These are phyloP conservation scores for Talaromyces sp. DNA, from an alignment of 2,329 filamentous ascomycete species.

Conservation along the genomic window DNA sequence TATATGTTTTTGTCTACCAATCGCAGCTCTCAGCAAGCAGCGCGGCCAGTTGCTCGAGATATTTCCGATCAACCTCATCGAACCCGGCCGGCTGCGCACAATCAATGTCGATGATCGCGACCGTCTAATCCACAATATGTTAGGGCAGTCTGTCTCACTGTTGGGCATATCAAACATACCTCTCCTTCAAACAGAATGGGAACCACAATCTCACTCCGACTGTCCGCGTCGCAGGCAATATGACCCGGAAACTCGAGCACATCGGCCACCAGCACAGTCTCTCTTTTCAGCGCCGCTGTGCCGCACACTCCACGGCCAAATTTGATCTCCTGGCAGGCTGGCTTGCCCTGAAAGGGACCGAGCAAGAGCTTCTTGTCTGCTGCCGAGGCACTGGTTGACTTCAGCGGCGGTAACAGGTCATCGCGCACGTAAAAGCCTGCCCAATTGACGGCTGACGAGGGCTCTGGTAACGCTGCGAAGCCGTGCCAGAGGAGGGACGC, in stretches of 20 bases:
- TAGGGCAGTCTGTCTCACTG: too few relatives aligned
- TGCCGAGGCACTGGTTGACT: constrained; percentile 14
- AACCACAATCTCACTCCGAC: constrained; percentile 46
- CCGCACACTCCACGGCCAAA: constrained; percentile 45
- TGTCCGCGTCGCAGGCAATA: constrained; percentile 46
- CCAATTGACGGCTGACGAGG: constrained; percentile 44
- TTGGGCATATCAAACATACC: constrained; percentile 3
- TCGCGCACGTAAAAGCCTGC: constrained; percentile 43
- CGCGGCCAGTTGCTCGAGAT: constrained; percentile 36
- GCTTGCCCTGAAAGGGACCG: constrained; percentile 45
- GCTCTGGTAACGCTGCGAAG: constrained; percentile 38
- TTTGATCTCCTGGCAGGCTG: constrained; percentile 43
- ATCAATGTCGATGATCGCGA: constrained; percentile 46
- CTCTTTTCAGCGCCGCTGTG: constrained; percentile 33
- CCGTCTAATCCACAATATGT: constrained; percentile 25
- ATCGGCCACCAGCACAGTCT: constrained; percentile 40
- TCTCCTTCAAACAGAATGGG: constrained; percentile 33
- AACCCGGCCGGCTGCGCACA: constrained; percentile 40
- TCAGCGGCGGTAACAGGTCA: constrained; percentile 38
- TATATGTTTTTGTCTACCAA: constrained; percentile 19
- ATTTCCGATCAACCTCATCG: constrained; percentile 39
- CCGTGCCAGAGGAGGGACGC: constrained; percentile 46
- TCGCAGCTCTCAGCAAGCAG: constrained; percentile 39
- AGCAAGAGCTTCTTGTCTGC: constrained; percentile 33
- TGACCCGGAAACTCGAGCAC: constrained; percentile 42